Evolutionary conservation across 202 grass and related monocot species (phyloP), one percentile per base, ranked within the genome.

Genomic region (Setaria viridis): DNA sequence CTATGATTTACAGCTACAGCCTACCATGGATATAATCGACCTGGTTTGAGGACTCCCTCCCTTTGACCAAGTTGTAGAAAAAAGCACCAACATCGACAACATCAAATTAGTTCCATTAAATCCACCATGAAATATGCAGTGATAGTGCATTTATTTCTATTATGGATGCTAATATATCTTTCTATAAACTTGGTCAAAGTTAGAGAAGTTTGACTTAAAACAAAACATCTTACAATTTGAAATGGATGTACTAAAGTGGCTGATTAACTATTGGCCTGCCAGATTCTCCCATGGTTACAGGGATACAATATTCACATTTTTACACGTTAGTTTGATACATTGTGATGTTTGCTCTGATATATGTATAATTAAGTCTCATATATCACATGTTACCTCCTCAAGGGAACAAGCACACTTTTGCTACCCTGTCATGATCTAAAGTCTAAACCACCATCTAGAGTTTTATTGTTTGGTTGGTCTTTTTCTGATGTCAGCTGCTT

Each of bases 391-490:
- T 25, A 17, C 19, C 10, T 5, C 51, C 33, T 48, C 13, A 37
- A 33, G 4, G 9, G 50, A 39, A 6, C 72, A 39, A n/a, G 2
- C n/a, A 1, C 43, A 82, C 29, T 72, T 82, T 20, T 72, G 54
- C 42, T 72, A 11, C 54, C 80, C n/a, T 55, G 50, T 55, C 53
- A 45, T 70, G 33, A 81, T 82, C 66, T 71, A 82, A 47, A 82
- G 21, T 19, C 21, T 35, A 25, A 25, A 25, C 25, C 25, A 25
- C 25, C 25, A 75, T 35, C 30, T 55, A 47, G 14, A 59, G n/a
- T 46, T 43, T 69, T 59, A 47, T 68, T 85, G 21, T 78, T 85
- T 49, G 29, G 25, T 16, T 49, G 15, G 39, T 46, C 62, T 56
- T 29, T 11, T 43, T 55, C 15, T 47, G 35, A 39, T 57, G 30